A percentile compares a stretch with the other conserved stretches of the same genome.
These are phyloP conservation scores for Crithidia expoeki DNA, from an alignment of 208 protist genomes.

Conservation along the genomic window DNA sequence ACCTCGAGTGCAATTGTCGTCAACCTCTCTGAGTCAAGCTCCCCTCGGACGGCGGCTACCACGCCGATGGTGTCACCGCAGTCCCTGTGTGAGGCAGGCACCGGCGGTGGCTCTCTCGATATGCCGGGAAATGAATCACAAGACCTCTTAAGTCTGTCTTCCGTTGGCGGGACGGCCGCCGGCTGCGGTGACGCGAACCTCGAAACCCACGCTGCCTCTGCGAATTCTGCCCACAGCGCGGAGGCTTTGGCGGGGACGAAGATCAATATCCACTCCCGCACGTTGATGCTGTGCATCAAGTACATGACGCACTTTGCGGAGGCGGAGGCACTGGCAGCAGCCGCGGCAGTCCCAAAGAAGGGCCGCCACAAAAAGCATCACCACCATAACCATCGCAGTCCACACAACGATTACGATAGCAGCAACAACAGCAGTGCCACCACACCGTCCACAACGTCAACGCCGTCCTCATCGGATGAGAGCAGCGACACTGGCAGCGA, in stretches of 20 bases:
- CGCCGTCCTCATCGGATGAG: slow-evolving; percentile 10
- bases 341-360: slow-evolving; percentile 3
- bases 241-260: not conserved
- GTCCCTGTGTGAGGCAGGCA: slow-evolving; percentile 7
- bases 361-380: not conserved
- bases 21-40: slow-evolving; percentile 14
- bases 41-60: not conserved
- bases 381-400: not conserved
- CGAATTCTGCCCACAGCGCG: not conserved
- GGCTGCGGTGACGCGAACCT: not conserved
- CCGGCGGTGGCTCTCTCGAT: not conserved
- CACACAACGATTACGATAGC: slow-evolving; percentile 2
- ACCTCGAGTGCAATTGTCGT: slow-evolving; percentile 29
- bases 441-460: slow-evolving; percentile 6
- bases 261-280: slow-evolving; percentile 18
- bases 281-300: slow-evolving; percentile 40
- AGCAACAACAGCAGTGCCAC: slow-evolving; percentile 6
- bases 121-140: not conserved
- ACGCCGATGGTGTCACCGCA: slow-evolving; percentile 15
- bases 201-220: not conserved
- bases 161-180: not conserved
- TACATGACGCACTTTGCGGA: slow-evolving; percentile 54
- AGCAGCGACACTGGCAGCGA: slow-evolving; percentile 4
- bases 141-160: not conserved
- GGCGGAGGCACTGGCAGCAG: slow-evolving; percentile 13